phyloP scores from a whole-genome alignment of 805 yeast species.

The Monosporozyma aquatica region DNA sequence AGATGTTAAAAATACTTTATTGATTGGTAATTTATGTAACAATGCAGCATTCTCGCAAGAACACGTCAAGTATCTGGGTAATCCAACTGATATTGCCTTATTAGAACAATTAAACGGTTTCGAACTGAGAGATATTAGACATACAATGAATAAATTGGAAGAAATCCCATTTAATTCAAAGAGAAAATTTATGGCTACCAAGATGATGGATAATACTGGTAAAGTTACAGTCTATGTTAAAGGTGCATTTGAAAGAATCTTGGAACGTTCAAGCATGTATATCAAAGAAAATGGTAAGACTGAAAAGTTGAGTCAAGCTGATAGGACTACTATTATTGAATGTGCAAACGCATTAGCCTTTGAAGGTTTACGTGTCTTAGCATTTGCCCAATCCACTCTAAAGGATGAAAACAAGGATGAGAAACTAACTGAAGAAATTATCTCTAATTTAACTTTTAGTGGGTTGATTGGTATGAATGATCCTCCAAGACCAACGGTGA shows the following conservation, averaged over 20 bases:
- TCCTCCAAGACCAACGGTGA: slow-evolving; percentile 90
- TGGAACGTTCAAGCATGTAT: slow-evolving; percentile 52
- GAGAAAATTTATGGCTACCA: slow-evolving; percentile 87
- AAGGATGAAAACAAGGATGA: slow-evolving; percentile 23
- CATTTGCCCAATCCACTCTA: slow-evolving; percentile 53
- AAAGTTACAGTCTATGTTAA: slow-evolving; percentile 58
- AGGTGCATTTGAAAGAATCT: slow-evolving; percentile 80
- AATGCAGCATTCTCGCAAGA: slow-evolving; percentile 63
- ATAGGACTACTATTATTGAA: slow-evolving; percentile 39
- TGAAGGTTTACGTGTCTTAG: slow-evolving; percentile 80
- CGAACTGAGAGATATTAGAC: slow-evolving; percentile 63
- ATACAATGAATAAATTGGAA: slow-evolving; percentile 42
- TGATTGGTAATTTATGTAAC: slow-evolving; percentile 66
- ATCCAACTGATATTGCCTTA: slow-evolving; percentile 91
- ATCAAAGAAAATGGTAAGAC: slow-evolving; percentile 49
- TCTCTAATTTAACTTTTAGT: slow-evolving; percentile 59
- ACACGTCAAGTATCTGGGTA: slow-evolving; percentile 68
- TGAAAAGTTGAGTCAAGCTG: slow-evolving; percentile 47
- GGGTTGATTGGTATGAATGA: slow-evolving; percentile 95
- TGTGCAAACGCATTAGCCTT: slow-evolving; percentile 61
- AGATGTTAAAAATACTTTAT: slow-evolving; percentile 49
- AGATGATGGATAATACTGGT: slow-evolving; percentile 50
- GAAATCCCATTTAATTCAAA: slow-evolving; percentile 81
- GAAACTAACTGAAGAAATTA: slow-evolving; percentile 32
- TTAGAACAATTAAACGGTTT: slow-evolving; percentile 65